Evolutionary conservation across 176 grass and related monocot species (phyloP).

Genomic region (Phoenix dactylifera): DNA sequence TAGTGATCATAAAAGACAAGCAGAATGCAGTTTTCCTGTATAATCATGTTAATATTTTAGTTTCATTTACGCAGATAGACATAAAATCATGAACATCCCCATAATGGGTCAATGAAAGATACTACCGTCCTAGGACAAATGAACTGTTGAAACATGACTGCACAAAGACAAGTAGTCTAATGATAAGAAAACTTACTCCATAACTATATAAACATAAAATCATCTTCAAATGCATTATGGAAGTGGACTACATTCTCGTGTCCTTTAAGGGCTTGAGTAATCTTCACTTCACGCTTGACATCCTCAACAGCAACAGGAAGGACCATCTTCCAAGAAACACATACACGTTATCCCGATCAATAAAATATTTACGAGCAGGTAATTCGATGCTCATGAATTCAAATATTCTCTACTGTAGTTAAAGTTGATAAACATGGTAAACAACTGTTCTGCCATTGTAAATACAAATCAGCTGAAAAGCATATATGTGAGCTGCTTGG

Average conservation of each 20-base stretch:
- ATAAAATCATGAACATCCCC: no score
- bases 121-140: background rate
- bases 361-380: background rate
- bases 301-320: constrained; percentile 89
- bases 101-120: no score
- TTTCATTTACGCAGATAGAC: no score
- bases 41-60: no score
- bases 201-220: constrained; percentile 85
- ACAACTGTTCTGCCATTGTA: no score
- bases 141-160: background rate
- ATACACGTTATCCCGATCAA: background rate
- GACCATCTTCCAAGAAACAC: constrained; percentile 54
- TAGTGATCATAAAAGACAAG: no score
- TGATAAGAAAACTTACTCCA: constrained; percentile 68
- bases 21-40: no score
- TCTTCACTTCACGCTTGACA: constrained; percentile 90
- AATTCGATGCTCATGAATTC: background rate
- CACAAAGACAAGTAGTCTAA: background rate
- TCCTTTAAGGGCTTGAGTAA: constrained; percentile 70
- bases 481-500: no score
- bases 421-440: no score
- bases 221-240: constrained; percentile 90
- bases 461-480: no score
- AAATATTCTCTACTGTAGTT: no score
- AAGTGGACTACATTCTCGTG: constrained; percentile 92